Base-by-base conservation (phyloP, 148 eudicot species). In the Oxyria digyna region DNA sequence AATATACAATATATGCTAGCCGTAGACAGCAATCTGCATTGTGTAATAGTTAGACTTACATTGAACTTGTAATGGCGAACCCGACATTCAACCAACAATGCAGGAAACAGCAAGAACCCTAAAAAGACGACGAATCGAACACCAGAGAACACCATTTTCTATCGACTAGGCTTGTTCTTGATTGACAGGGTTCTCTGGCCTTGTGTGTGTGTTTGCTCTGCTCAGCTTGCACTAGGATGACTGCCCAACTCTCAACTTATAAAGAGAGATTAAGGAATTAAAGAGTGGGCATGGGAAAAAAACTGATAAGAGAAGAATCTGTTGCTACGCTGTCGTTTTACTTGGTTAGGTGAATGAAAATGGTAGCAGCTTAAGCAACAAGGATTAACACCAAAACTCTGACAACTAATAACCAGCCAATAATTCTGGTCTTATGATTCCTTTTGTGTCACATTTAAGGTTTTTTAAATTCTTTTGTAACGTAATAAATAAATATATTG, bases 61-160 rank as follows among this genome's bases (percentile, higher is more conserved):
- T 74, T 81, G 81, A 89, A 89, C 68, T 77, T 75, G 78, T 87
- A 86, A 69, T 83, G 87, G 17, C 89, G 85, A 72, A 83, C 84
- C 23, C 32, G 41, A 10, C 87, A 74, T 69, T 83, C 83, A 18
- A 75, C 79, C 65, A 78, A 65, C 59, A 68, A 64, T 18, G 68
- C 68, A 0, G 84, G 81, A 67, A 80, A 73, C 41, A 77, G 26
- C 3, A 83, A 59, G 38, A 82, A 71, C 18, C 76, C 72, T 65
- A 78, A 41, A 26, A 81, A 64, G 68, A 79, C 71, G 20, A 76
- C 35, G 38, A 73, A 52, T 17, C 65, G 62, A 72, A 77, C 15
- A 75, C 82, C 68, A 10, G 13, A 33, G 21, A 35, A 14, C 68
- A 11, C 43, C 68, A 64, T 33, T 27, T 24, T 24, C 17, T 12